A percentile compares a stretch with the other conserved stretches of the same genome.
phyloP scores from a whole-genome alignment of 2,329 filamentous ascomycete genomes.

The Onygena corvina region DNA sequence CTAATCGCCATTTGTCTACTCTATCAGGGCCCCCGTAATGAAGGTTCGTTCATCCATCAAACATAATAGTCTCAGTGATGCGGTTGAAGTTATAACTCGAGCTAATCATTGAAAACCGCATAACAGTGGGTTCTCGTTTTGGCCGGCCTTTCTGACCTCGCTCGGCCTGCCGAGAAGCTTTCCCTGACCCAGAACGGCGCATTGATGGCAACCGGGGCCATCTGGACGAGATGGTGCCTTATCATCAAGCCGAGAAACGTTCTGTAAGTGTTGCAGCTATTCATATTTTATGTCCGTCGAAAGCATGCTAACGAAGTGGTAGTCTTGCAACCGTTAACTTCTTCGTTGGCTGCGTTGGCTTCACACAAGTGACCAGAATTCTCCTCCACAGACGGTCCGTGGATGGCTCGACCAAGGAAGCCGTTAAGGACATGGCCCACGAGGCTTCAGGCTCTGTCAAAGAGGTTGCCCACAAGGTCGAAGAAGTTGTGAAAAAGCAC shows the following conservation, averaged over 20 bases:
- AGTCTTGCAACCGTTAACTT: conserved; percentile 94
- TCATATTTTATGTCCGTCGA: neutral
- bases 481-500: conserved; percentile 28
- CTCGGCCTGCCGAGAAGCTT: conserved; percentile 81
- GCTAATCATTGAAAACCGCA: neutral
- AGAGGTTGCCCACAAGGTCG: conserved; percentile 21
- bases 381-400: conserved; percentile 43
- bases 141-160: conserved; percentile 82
- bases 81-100: neutral
- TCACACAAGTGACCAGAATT: conserved; percentile 72
- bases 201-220: conserved; percentile 77
- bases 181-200: conserved; percentile 86
- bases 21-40: conserved; percentile 77
- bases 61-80: too few relatives aligned
- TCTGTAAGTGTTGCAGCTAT: conserved; percentile 48
- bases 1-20: neutral
- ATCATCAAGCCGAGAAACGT: conserved; percentile 91
- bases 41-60: conserved; percentile 42
- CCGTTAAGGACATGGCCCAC: conserved; percentile 29
- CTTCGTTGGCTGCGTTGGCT: conserved; percentile 81
- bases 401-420: conserved; percentile 37
- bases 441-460: conserved; percentile 29
- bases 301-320: neutral
- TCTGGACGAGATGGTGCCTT: conserved; percentile 98
- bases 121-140: conserved; percentile 78